phyloP scores from a whole-genome alignment of 1,139 yeast genomes.

The Blastobotrys persicus region DNA sequence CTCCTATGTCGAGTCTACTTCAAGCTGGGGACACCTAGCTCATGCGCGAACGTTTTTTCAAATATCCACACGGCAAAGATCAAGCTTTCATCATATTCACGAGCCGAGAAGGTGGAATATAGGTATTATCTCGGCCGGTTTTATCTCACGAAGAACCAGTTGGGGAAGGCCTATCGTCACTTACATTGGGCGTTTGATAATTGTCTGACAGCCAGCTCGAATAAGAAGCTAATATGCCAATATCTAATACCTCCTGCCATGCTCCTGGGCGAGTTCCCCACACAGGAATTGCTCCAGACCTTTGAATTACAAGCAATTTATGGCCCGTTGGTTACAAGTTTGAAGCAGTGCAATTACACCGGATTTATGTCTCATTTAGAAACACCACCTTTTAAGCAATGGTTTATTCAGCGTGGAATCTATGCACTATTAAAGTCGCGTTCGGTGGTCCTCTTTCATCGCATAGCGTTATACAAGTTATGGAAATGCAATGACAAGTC shows the following conservation, averaged over 20 bases:
- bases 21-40: conserved; percentile 57
- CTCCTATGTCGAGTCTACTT: conserved; percentile 63
- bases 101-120: conserved; percentile 59
- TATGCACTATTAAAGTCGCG: conserved; percentile 30
- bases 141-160: conserved; percentile 58
- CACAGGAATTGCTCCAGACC: conserved; percentile 25
- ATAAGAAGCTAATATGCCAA: conserved; percentile 45
- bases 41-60: conserved; percentile 73
- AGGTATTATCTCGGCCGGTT: conserved; percentile 67
- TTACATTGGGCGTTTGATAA: conserved; percentile 59
- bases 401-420: conserved; percentile 32
- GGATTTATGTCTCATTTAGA: conserved; percentile 30
- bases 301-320: conserved; percentile 29
- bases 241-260: conserved; percentile 54
- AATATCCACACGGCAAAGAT: conserved; percentile 64
- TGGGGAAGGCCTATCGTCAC: conserved; percentile 55
- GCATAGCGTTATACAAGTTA: conserved; percentile 32
- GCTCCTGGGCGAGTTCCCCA: conserved; percentile 39
- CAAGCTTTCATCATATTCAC: conserved; percentile 45
- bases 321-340: conserved; percentile 31
- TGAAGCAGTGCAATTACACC: conserved; percentile 32
- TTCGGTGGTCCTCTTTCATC: conserved; percentile 32
- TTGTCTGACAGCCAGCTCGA: conserved; percentile 41
- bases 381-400: conserved; percentile 25
- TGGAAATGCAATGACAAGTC: conserved; percentile 9